Base-by-base conservation (phyloP, 805 yeast genomes). In the Komagataella pastoris region DNA sequence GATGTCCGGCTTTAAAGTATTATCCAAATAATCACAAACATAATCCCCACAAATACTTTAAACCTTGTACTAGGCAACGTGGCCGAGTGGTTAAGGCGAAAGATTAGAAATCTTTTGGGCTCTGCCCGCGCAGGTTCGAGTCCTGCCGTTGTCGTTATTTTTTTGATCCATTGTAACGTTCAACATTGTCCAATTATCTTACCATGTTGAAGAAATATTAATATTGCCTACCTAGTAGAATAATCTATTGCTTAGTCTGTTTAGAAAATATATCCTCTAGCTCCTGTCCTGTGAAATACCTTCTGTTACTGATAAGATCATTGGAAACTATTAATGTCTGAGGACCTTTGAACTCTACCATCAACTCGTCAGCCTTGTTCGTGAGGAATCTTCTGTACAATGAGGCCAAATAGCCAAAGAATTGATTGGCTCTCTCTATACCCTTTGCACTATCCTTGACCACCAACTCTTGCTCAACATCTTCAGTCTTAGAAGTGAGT, bases 51-150 rank as follows among this genome's bases (percentile, higher is more conserved):
- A 30, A 4, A 30, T 8, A 30, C 40, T 30, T 30, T 2, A 10
- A 8, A 10, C 5, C n/a, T 30, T 30, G 40, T 12, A 30, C n/a
- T 4, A 52, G 67, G 66, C 66, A 63, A 60, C 63, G 59, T 76
- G 80, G 78, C 80, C 80, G 80, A 76, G 80, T 72, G 80, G 80
- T 76, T 75, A 75, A 76, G 80, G 80, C 78, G 80, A 74, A 74
- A 75, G 80, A 76, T 73, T 72, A 71, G 76, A 71, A 71, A 74
- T 73, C 77, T 73, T 51, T 51, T 51, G 53, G 53, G 53, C 47
- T 50, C 36, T 51, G 49, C 53, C 53, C 53, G 53, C 53, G 53
- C 53, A 51, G 53, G 53, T 51, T 51, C 53, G 53, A 51, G 50
- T 51, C 53, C 53, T 51, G 53, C 53, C 40, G 53, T 47, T 48